Evolutionary conservation across 495 filamentous ascomycete species (phyloP).

Genomic region (Elasticomyces elasticus): DNA sequence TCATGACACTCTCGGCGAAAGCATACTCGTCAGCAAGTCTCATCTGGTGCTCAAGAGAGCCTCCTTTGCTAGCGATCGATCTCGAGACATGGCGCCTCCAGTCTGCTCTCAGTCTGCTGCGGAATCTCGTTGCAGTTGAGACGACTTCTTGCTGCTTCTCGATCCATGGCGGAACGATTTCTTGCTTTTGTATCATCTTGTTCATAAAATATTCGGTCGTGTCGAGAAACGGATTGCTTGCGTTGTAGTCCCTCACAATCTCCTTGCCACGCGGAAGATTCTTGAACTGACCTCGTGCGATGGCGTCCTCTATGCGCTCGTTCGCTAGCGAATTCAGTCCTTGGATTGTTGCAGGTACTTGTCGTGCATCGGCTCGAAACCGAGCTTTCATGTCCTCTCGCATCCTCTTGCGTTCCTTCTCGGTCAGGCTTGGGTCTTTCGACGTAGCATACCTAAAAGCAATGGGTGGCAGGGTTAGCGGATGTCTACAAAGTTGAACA

Average conservation of each 20-base stretch:
- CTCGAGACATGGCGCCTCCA: conserved; percentile 82
- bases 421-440: conserved; percentile 48
- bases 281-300: conserved; percentile 83
- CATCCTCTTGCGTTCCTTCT: conserved; percentile 59
- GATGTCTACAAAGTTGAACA: no score
- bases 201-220: conserved; percentile 98
- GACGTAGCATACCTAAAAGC: conserved; percentile 57
- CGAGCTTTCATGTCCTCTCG: conserved; percentile 67
- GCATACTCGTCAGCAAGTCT: conserved; percentile 62
- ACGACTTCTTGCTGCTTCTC: conserved; percentile 93
- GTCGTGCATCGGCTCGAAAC: conserved; percentile 60
- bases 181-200: conserved; percentile 94
- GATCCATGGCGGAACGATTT: conserved; percentile 77
- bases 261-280: conserved; percentile 75
- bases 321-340: conserved; percentile 80
- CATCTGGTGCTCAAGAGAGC: conserved; percentile 68
- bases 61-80: conserved; percentile 69
- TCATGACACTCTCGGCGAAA: conserved; percentile 51
- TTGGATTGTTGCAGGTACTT: conserved; percentile 67
- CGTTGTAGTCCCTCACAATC: conserved; percentile 66
- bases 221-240: conserved; percentile 81
- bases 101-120: conserved; percentile 62
- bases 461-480: no score
- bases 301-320: conserved; percentile 89
- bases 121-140: conserved; percentile 57